Base-by-base conservation (phyloP, 192 early-diverging fungal genomes). In the Coemansia sp. region DNA sequence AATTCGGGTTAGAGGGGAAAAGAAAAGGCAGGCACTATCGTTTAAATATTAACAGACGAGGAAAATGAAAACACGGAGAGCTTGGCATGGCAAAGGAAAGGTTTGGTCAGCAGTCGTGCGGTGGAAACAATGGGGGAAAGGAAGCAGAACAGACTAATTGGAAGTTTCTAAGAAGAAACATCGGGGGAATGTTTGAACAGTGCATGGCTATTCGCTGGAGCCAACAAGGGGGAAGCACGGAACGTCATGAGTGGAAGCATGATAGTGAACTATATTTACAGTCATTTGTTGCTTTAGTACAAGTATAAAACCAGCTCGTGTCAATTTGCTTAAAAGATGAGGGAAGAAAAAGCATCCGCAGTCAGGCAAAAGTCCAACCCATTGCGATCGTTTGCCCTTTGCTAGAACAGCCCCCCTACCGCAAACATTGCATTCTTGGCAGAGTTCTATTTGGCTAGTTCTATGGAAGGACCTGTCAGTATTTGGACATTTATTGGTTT, bases 151-250 rank as follows among this genome's bases (percentile, higher is more conserved):
- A 40, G 60, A 22, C 63, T 49, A 40, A 37, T 5, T 51, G 40
- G 69, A 62, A 65, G 34, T 10, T 61, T 65, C 69, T 48, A 14
- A 23, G 46, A 34, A 65, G 69, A 72, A 59, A 23, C 38, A 4
- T 9, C 8, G 9, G 8, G 20, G 25, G 34, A 20, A 34, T 5
- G 19, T 19, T 20, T 19, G 2, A 19, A 8, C 15, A 20, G 15
- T 7, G 47, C 12, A 5, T 42, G 38, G 3, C 2, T n/a, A 42
- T 11, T 11, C 40, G 15, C 40, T 42, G 40, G 10, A n/a, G 2
- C 10, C 10, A 42, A 42, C 14, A 42, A 12, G 28, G 15, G 14
- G 11, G 9, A 11, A 10, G 38, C n/a, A 4, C 3, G 40, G 40
- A 42, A n/a, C 40, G 15, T 42, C 10, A 1, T 42, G 40, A 42